These are phyloP conservation scores for Yamadazyma jaroonii DNA, from an alignment of 1,139 yeast genomes.

Conservation along the genomic window DNA sequence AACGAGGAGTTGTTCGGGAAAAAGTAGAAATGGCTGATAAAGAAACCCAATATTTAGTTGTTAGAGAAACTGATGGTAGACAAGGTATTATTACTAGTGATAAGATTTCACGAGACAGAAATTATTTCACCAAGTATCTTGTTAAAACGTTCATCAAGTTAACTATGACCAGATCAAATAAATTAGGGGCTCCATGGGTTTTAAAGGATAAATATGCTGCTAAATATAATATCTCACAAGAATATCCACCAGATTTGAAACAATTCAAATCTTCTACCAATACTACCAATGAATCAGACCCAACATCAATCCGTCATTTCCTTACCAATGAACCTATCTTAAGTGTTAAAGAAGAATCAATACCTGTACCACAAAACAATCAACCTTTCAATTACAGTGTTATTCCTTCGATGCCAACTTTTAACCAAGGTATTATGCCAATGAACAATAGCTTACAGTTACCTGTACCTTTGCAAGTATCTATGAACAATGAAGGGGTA, in stretches of 20 bases:
- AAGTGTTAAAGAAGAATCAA: not conserved
- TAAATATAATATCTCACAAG: conserved; percentile 56
- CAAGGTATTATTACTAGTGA: conserved; percentile 73
- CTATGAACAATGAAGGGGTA: not conserved
- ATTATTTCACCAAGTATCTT: conserved; percentile 83
- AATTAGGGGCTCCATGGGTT: conserved; percentile 96
- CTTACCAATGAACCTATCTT: conserved; percentile 6
- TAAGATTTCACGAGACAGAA: conserved; percentile 77
- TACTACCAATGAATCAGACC: conserved; percentile 32
- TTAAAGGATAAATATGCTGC: conserved; percentile 76
- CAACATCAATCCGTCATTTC: conserved; percentile 15
- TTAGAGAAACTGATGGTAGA: conserved; percentile 42
- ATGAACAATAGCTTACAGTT: conserved; percentile 2
- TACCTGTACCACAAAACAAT: not conserved
- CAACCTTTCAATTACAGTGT: not conserved
- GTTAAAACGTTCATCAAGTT: conserved; percentile 87
- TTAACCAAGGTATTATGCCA: not conserved
- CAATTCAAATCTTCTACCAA: conserved; percentile 42
- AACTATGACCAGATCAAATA: conserved; percentile 76
- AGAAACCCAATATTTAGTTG: conserved; percentile 62
- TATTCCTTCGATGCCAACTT: not conserved
- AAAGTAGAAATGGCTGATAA: conserved; percentile 49
- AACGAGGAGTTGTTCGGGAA: conserved; percentile 41
- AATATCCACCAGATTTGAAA: conserved; percentile 52
- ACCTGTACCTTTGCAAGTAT: conserved; percentile 1